Evolutionary conservation across 2,329 filamentous ascomycete species (phyloP).

Genomic region (Colletotrichum salicis): DNA sequence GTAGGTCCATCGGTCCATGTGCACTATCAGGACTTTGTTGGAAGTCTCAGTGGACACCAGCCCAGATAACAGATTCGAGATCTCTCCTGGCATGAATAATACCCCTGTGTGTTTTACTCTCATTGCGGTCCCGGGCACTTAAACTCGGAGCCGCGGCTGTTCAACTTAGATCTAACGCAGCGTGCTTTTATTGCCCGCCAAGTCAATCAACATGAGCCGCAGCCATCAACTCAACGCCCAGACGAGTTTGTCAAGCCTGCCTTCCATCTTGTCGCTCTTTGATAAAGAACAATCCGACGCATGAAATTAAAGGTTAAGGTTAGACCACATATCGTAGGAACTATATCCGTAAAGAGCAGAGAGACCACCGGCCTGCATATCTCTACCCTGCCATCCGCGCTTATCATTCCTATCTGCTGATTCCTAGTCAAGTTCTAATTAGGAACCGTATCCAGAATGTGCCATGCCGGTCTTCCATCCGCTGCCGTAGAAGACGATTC

Average conservation of each 20-base stretch:
- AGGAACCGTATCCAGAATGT: background rate
- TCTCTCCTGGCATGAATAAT: background rate
- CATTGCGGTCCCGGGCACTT: background rate
- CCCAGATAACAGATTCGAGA: background rate
- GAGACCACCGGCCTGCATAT: background rate
- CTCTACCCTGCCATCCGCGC: too few species aligned
- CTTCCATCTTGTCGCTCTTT: background rate
- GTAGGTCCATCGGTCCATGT: background rate
- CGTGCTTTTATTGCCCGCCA: background rate
- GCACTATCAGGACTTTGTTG: background rate
- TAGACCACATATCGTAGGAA: background rate
- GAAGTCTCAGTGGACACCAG: background rate
- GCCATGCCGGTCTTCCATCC: background rate
- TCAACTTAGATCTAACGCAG: background rate
- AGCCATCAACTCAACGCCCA: background rate
- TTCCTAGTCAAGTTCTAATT: background rate
- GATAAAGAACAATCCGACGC: background rate
- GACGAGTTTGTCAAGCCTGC: background rate
- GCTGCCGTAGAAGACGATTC: background rate
- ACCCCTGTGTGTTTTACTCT: conserved; percentile 6
- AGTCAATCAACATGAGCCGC: background rate
- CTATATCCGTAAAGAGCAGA: background rate
- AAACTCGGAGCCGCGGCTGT: background rate
- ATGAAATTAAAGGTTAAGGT: background rate
- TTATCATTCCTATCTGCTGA: background rate